These are phyloP conservation scores for Cronartium quercuum DNA, from an alignment of 1,284 basidiomycete species.

Conservation along the genomic window DNA sequence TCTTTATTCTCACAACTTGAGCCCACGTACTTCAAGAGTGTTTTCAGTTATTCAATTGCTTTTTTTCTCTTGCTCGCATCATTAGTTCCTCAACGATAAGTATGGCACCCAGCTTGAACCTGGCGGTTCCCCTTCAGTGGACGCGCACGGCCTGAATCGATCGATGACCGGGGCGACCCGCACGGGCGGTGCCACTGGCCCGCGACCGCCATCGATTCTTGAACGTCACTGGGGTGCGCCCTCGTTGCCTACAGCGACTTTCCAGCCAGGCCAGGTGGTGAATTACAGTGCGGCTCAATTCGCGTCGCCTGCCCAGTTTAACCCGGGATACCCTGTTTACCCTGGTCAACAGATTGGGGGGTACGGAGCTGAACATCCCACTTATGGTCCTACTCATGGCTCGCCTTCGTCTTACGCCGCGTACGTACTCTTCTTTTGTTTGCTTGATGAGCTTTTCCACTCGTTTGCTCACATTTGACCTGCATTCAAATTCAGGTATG, in stretches of 20 bases:
- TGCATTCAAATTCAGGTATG: too few species aligned
- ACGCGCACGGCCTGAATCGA: background rate
- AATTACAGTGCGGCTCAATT: slow-evolving; percentile 3
- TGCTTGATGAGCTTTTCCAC: too few species aligned
- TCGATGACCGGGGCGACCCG: background rate
- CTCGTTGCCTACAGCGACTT: slow-evolving; percentile 1
- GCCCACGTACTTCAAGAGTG: background rate
- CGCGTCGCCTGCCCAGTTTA: background rate
- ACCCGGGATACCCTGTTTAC: background rate
- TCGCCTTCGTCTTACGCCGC: too few species aligned
- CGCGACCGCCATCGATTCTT: slow-evolving; percentile 18
- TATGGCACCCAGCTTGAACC: background rate
- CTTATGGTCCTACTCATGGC: background rate
- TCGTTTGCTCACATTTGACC: too few species aligned
- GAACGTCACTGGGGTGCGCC: background rate
- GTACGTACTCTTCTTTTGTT: too few species aligned
- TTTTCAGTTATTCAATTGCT: background rate
- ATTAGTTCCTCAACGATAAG: background rate
- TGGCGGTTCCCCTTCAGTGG: background rate
- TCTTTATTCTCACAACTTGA: background rate
- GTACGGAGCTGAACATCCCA: background rate
- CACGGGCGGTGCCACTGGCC: background rate
- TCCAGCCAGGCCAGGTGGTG: slow-evolving; percentile 16
- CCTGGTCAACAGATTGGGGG: background rate
- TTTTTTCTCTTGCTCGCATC: background rate